Evolutionary conservation across 1,139 yeast species (phyloP).

Genomic region (Trichomonascaceae sp.): DNA sequence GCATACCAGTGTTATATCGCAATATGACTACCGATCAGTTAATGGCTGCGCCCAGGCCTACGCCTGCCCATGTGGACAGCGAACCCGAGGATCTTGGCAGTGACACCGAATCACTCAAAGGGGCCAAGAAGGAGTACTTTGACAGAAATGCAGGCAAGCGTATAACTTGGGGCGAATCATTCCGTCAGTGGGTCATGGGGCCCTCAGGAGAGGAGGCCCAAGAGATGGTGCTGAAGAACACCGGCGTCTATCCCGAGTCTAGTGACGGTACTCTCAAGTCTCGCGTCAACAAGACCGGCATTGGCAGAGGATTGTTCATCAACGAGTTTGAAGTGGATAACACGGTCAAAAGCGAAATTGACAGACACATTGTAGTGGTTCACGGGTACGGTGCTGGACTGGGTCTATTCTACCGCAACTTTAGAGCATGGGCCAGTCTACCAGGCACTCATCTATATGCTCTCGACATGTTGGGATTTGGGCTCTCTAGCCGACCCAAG

Average conservation of each 20-base stretch:
- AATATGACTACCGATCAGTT: too few species aligned
- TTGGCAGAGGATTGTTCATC: constrained; percentile 35
- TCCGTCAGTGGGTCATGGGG: constrained; percentile 31
- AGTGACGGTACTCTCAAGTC: constrained; percentile 35
- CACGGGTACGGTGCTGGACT: constrained; percentile 86
- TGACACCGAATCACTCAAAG: too few species aligned
- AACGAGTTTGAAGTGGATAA: constrained; percentile 35
- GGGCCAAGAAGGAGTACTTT: too few species aligned
- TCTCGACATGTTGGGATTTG: constrained; percentile 69
- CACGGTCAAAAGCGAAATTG: neutral
- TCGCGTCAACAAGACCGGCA: constrained; percentile 35
- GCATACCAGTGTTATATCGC: too few species aligned
- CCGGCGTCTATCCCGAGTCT: constrained; percentile 45
- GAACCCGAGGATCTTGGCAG: too few species aligned
- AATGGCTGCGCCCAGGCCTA: too few species aligned
- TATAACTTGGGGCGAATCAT: constrained; percentile 26
- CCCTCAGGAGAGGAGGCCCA: constrained; percentile 30
- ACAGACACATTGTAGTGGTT: constrained; percentile 37
- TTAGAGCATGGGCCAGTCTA: constrained; percentile 29
- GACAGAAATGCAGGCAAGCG: too few species aligned
- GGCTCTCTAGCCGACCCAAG: constrained; percentile 55
- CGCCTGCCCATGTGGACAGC: too few species aligned
- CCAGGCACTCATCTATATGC: constrained; percentile 41
- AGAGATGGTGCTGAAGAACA: constrained; percentile 28
- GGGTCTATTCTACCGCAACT: constrained; percentile 67